phyloP scores from a whole-genome alignment of 495 filamentous ascomycete genomes.

The Xeromyces bisporus region DNA sequence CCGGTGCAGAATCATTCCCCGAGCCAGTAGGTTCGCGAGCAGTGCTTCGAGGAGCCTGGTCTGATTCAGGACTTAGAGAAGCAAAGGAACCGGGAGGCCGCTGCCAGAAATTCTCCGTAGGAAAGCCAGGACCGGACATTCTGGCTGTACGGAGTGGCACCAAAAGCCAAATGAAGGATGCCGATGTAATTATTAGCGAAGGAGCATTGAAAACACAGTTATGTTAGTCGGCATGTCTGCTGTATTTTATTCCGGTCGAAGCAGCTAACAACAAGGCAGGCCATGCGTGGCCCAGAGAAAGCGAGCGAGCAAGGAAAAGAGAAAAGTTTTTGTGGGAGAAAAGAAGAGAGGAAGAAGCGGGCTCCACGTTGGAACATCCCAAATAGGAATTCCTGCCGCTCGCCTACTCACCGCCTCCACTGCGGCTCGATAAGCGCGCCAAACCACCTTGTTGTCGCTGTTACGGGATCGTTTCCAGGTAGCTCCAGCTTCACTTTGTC shows the following conservation, averaged over 20 bases:
- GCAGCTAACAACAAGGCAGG: no score
- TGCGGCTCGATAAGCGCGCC: constrained; percentile 8
- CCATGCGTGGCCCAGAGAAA: no score
- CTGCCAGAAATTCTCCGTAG: not conserved
- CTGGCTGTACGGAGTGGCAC: no score
- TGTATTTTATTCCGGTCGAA: not conserved
- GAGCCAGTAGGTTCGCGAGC: not conserved
- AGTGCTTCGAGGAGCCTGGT: no score
- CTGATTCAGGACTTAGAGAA: no score
- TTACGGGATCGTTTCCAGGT: constrained; percentile 8
- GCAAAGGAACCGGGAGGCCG: no score
- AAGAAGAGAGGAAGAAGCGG: not conserved
- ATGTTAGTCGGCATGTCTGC: no score
- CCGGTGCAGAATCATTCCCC: not conserved
- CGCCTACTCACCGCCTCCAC: constrained; percentile 13
- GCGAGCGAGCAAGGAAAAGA: constrained; percentile 1
- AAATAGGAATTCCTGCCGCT: constrained; percentile 5
- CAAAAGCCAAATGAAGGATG: no score
- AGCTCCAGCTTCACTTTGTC: constrained; percentile 7
- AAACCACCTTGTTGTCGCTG: constrained; percentile 11
- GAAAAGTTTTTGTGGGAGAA: constrained; percentile 1
- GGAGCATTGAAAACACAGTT: no score
- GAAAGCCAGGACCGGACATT: not conserved
- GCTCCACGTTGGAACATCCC: constrained; percentile 1
- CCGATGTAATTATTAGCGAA: no score